These are phyloP conservation scores for Ganoderma leucocontextum DNA, from an alignment of 1,284 basidiomycete genomes.

Conservation along the genomic window DNA sequence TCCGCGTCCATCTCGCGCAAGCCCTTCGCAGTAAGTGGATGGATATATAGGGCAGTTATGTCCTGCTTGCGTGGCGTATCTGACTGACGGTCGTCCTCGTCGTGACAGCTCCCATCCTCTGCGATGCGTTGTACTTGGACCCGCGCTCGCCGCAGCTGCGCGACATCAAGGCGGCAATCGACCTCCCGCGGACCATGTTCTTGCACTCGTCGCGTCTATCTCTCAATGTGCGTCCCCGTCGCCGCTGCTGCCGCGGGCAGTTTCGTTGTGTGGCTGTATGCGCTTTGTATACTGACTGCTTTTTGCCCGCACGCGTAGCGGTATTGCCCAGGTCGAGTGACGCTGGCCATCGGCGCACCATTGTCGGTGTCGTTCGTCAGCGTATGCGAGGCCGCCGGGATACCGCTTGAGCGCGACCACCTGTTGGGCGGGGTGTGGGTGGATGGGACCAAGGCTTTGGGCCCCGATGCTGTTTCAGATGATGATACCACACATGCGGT, in stretches of 20 bases:
- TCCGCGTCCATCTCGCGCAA: conserved; percentile 70
- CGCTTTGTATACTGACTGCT: background rate
- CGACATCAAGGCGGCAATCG: conserved; percentile 31
- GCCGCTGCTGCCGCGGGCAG: background rate
- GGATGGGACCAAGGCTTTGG: conserved; percentile 48
- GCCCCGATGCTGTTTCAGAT: background rate
- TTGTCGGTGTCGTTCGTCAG: conserved; percentile 58
- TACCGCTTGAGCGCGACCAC: conserved; percentile 48
- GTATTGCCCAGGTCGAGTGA: conserved; percentile 53
- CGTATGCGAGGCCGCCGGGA: conserved; percentile 52
- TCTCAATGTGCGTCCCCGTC: conserved; percentile 53
- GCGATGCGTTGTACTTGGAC: conserved; percentile 60
- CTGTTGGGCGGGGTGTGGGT: conserved; percentile 55
- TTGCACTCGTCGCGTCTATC: conserved; percentile 67
- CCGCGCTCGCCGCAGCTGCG: conserved; percentile 43
- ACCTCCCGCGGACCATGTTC: conserved; percentile 58
- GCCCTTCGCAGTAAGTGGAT: conserved; percentile 51
- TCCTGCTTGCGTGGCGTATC: background rate
- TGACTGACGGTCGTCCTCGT: conserved; percentile 16
- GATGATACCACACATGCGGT: background rate
- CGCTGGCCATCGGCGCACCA: conserved; percentile 59
- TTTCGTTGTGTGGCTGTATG: no score
- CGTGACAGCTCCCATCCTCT: conserved; percentile 68
- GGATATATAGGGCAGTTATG: background rate
- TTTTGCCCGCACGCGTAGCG: conserved; percentile 48